Evolutionary conservation across 306 rosid species (phyloP), one percentile per base, ranked within the genome.

Genomic region (Dalbergia cultrata): DNA sequence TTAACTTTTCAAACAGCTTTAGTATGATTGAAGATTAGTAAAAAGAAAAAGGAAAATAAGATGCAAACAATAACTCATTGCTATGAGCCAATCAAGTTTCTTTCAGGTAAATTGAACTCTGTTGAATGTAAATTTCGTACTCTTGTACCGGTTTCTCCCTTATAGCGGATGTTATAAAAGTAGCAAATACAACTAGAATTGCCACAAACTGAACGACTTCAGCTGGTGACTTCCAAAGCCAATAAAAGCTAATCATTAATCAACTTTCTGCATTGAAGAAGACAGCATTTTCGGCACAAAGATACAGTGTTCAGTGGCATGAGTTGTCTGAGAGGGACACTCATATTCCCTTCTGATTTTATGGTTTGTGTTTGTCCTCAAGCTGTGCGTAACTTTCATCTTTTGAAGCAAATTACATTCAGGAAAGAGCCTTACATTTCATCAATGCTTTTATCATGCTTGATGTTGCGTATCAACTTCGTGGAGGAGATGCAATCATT

Each of bases 391-490:
- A 57, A 43, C 75, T 66, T 66, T 33, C 80, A 64, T 72, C 43
- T 73, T 39, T 31, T 26, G 60, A 41, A 63, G 54, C 79, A 80
- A 54, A 60, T 49, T 21, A 34, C 31, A 65, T 17, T 71, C 67
- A 54, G 26, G 22, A 39, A 17, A 21, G 57, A 56, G 50, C 75
- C 45, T 77, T 67, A n/a, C 70, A 39, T 44, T 53, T 1, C 64
- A 44, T 33, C 54, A 54, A 78, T 71, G 64, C 58, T 64, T 82
- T 77, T 64, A 72, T 59, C 53, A 79, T 60, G 58, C 78, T 61
- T 79, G 74, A 74, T 68, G 81, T 67, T 73, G 75, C 74, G 39
- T 31, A n/a, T 73, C 81, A 59, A 56, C n/a, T 62, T 26, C 50
- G 74, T 50, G 84, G 77, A 34, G 45, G 56, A 58, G 52, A 17